Percentiles rank a stretch among this genome's conserved stretches.
phyloP scores from a whole-genome alignment of 2,329 filamentous ascomycete species.

The Grosmannia clavigera region DNA sequence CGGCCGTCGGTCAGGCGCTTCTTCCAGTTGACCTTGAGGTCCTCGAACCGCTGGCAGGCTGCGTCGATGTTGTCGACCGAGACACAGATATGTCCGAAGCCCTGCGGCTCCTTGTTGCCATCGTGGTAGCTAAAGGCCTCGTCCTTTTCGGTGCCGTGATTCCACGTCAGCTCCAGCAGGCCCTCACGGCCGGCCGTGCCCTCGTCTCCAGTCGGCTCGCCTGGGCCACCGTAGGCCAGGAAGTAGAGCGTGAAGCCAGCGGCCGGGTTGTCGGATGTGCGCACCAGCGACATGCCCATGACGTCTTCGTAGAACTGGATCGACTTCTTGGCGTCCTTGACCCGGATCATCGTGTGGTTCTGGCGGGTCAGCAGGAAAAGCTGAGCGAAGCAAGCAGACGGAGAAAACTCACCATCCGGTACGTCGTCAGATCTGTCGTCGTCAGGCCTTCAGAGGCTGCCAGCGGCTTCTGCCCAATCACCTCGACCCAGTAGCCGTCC shows the following conservation, averaged over 20 bases:
- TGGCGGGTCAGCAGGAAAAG: constrained; percentile 16
- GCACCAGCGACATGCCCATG: constrained; percentile 75
- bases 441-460: constrained; percentile 61
- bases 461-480: constrained; percentile 59
- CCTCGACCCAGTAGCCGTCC: constrained; percentile 78
- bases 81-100: constrained; percentile 86
- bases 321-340: constrained; percentile 68
- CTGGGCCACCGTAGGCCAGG: constrained; percentile 59
- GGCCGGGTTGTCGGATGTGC: constrained; percentile 56
- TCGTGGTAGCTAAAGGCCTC: constrained; percentile 77
- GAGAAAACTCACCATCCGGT: constrained; percentile 46
- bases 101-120: constrained; percentile 82
- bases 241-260: constrained; percentile 87
- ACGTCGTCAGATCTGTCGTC: constrained; percentile 61
- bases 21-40: constrained; percentile 76
- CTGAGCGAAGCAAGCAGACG: neutral
- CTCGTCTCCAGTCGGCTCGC: constrained; percentile 36
- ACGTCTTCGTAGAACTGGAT: constrained; percentile 74
- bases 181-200: constrained; percentile 52
- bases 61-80: constrained; percentile 80
- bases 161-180: constrained; percentile 81
- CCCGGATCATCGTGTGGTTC: constrained; percentile 91
- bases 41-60: constrained; percentile 78
- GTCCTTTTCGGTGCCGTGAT: constrained; percentile 74
- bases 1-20: constrained; percentile 84